phyloP scores from a whole-genome alignment of 2,329 filamentous ascomycete species.

The Venturia pyrina region DNA sequence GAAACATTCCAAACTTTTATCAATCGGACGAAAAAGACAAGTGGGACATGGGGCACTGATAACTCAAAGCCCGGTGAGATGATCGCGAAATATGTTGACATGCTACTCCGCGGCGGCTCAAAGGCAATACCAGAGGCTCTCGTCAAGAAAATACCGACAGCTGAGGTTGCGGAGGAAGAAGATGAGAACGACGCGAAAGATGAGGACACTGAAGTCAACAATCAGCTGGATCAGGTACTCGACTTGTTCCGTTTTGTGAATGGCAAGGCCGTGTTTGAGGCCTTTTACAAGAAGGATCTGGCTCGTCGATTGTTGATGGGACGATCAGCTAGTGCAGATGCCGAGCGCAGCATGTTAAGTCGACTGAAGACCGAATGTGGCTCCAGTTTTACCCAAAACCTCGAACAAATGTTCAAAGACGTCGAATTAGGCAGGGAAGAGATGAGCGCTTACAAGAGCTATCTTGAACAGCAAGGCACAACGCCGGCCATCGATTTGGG shows the following conservation, averaged over 20 bases:
- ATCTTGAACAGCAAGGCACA: slow-evolving; percentile 50
- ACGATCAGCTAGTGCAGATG: slow-evolving; percentile 85
- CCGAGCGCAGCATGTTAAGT: slow-evolving; percentile 88
- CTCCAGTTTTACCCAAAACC: slow-evolving; percentile 86
- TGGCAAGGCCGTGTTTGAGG: slow-evolving; percentile 95
- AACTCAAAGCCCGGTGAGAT: slow-evolving; percentile 96
- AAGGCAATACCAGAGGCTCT: slow-evolving; percentile 69
- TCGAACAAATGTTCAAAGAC: slow-evolving; percentile 99
- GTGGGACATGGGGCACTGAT: slow-evolving; percentile 64
- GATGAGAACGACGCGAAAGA: slow-evolving; percentile 59
- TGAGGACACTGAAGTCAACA: slow-evolving; percentile 84
- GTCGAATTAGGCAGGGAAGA: slow-evolving; percentile 89
- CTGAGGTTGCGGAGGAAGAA: slow-evolving; percentile 38
- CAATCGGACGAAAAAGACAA: slow-evolving; percentile 70
- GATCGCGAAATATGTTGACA: slow-evolving; percentile 95
- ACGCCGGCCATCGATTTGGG: slow-evolving; percentile 58
- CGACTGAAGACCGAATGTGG: slow-evolving; percentile 91
- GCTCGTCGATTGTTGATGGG: slow-evolving; percentile 84
- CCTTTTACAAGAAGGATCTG: slow-evolving; percentile 97
- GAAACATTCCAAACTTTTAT: slow-evolving; percentile 86
- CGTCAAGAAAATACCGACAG: slow-evolving; percentile 42
- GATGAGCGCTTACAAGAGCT: slow-evolving; percentile 74
- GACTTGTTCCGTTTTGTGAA: slow-evolving; percentile 96
- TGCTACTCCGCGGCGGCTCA: slow-evolving; percentile 74
- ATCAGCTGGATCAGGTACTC: slow-evolving; percentile 82